These are phyloP conservation scores for Tetrapyrgos nigripes DNA, from an alignment of 1,284 basidiomycete species.

Conservation along the genomic window DNA sequence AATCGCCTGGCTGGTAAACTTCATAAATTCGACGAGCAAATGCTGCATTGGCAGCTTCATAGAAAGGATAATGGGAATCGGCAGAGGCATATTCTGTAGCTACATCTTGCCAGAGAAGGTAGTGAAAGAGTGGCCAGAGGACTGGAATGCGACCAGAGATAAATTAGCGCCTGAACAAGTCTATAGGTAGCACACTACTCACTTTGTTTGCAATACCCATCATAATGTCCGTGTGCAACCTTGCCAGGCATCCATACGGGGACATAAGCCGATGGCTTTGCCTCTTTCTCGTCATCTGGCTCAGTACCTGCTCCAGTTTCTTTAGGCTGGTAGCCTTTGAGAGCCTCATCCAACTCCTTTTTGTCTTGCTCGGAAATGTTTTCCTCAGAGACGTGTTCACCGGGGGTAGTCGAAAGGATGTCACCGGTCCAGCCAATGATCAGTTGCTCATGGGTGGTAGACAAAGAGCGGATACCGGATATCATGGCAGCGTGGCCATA, in stretches of 20 bases:
- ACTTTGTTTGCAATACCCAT: constrained; percentile 98
- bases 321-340: constrained; percentile 62
- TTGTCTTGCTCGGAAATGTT: constrained; percentile 66
- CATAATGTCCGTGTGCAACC: constrained; percentile 92
- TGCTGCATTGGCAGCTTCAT: constrained; percentile 85
- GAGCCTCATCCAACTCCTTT: constrained; percentile 63
- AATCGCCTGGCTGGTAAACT: constrained; percentile 87
- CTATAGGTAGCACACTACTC: constrained; percentile 23
- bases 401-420: constrained; percentile 55
- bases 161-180: background rate
- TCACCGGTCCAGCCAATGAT: constrained; percentile 97
- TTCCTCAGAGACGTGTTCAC: constrained; percentile 55
- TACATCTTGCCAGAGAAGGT: constrained; percentile 97
- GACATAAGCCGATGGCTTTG: constrained; percentile 72
- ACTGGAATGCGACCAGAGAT: constrained; percentile 47
- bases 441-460: constrained; percentile 86
- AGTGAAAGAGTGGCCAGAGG: constrained; percentile 99
- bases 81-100: constrained; percentile 80
- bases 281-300: constrained; percentile 60
- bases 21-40: constrained; percentile 84
- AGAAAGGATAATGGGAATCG: constrained; percentile 89
- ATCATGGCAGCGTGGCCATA: constrained; percentile 97
- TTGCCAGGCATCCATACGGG: constrained; percentile 94
- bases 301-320: constrained; percentile 55
- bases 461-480: constrained; percentile 88